Conservation (phyloP, 208 protist genomes). For the Leishmania tarentolae region DNA sequence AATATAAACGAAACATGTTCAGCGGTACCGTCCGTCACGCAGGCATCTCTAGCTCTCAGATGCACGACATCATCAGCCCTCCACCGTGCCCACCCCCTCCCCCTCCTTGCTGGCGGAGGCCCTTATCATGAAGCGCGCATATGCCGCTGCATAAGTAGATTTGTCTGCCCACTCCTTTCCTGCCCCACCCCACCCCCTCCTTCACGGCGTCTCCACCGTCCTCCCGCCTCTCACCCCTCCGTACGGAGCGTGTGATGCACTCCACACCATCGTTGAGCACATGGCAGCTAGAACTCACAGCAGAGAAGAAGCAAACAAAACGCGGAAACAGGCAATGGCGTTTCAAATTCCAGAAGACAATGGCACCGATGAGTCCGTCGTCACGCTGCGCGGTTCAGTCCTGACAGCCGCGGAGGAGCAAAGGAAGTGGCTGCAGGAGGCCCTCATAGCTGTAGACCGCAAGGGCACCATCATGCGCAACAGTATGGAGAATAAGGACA, state of each 20-base stretch:
- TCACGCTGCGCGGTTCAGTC: conserved; percentile 59
- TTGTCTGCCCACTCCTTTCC: not conserved
- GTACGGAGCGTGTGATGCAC: not conserved
- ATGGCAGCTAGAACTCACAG: too few species aligned
- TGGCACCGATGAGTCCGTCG: conserved; percentile 21
- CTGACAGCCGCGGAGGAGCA: conserved; percentile 91
- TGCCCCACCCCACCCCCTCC: not conserved
- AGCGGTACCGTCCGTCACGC: not conserved
- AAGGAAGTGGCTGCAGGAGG: conserved; percentile 89
- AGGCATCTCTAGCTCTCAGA: not conserved
- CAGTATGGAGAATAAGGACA: conserved; percentile 59
- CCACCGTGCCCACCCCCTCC: not conserved
- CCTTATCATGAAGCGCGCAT: not conserved
- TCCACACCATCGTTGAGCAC: not conserved
- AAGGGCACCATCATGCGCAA: conserved; percentile 82
- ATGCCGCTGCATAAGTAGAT: not conserved
- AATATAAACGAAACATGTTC: not conserved
- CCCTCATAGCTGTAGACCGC: conserved; percentile 61
- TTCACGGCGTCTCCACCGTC: not conserved
- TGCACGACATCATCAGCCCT: not conserved
- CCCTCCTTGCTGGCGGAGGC: not conserved
- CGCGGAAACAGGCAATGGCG: conserved; percentile 10
- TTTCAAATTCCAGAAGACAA: conserved; percentile 19
- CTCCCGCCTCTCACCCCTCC: too few species aligned
- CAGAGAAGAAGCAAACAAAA: not conserved